Base-by-base conservation (phyloP, 2,329 filamentous ascomycete genomes). In the Sordariomycetes sp. region DNA sequence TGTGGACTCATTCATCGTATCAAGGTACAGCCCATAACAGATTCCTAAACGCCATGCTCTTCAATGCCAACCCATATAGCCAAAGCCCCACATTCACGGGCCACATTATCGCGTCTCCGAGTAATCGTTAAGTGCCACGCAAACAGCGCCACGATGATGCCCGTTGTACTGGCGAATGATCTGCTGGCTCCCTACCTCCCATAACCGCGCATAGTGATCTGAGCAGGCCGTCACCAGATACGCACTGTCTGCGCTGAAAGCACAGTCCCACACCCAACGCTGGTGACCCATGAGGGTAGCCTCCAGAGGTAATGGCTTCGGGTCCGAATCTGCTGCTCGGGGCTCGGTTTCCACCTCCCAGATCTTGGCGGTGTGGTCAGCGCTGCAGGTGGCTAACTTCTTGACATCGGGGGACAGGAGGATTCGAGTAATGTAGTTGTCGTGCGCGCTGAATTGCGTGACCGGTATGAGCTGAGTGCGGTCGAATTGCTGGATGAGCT, bases 191-290 rank as follows among this genome's bases (percentile, higher is more conserved):
- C 72, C 67, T 42, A 95, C 66, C 64, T 95, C 88, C 88, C 88
- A 95, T 37, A 95, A 63, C 14, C 88, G 72, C 3, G 88, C 88
- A 53, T 94, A 95, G 56, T 95, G 88, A 54, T 95, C 88, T 27
- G 82, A 90, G 54, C 86, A 94, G 5, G 88, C 87, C 1, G 88
- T 95, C 10, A 95, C 88, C 6, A 95, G 68, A 51, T 95, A 95
- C 1, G 88, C 88, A 21, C 82, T 88, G 55, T 95, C 88, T 18
- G 88, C 88, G 41, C 83, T 90, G 60, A 95, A 95, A 1, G 88
- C 88, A 50, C 88, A 95, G 57, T 95, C 88, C 88, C 88, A 95
- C 1, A 95, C 88, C 88, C 88, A 95, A 35, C 88, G 79, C 61
- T 95, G 88, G 59, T 95, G 88, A 35, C 84, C 86, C 16, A 83